Evolutionary conservation across 768 basidiomycete genomes (phyloP).

Genomic region (Kwoniella dendrophila): DNA sequence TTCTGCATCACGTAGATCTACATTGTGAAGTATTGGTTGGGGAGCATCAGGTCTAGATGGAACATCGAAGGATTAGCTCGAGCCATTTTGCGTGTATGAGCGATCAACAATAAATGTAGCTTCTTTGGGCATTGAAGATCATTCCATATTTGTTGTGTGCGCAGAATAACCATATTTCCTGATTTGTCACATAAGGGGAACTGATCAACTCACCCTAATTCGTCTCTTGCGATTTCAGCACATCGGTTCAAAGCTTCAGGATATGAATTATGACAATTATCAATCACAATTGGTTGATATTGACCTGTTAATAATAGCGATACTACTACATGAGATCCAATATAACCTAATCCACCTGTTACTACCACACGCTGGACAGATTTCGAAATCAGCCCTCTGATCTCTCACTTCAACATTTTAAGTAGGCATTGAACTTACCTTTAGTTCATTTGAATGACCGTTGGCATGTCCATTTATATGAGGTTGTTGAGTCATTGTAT

Average conservation of each 20-base stretch:
- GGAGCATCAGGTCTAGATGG: conserved; percentile 34
- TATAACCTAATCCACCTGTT: conserved; percentile 51
- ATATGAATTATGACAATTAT: conserved; percentile 92
- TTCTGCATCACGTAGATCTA: conserved; percentile 73
- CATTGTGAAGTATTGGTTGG: conserved; percentile 55
- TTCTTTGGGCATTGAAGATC: too few species aligned
- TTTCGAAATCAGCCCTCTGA: background rate
- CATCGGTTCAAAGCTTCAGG: conserved; percentile 69
- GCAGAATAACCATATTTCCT: too few species aligned
- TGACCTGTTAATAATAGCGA: conserved; percentile 78
- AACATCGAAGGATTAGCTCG: background rate
- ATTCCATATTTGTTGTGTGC: too few species aligned
- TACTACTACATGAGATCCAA: conserved; percentile 93
- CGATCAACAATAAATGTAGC: too few species aligned
- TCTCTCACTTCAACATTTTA: background rate
- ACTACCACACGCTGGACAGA: conserved; percentile 40
- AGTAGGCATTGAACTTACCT: background rate
- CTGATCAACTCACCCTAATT: conserved; percentile 59
- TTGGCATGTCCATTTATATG: background rate
- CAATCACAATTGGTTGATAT: conserved; percentile 90
- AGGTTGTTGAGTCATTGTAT: background rate
- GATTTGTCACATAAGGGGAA: too few species aligned
- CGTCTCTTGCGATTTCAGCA: conserved; percentile 74
- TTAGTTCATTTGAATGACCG: background rate
- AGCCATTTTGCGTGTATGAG: background rate